Evolutionary conservation across 768 basidiomycete species (phyloP).

Genomic region (Paxillus rubicundulus): DNA sequence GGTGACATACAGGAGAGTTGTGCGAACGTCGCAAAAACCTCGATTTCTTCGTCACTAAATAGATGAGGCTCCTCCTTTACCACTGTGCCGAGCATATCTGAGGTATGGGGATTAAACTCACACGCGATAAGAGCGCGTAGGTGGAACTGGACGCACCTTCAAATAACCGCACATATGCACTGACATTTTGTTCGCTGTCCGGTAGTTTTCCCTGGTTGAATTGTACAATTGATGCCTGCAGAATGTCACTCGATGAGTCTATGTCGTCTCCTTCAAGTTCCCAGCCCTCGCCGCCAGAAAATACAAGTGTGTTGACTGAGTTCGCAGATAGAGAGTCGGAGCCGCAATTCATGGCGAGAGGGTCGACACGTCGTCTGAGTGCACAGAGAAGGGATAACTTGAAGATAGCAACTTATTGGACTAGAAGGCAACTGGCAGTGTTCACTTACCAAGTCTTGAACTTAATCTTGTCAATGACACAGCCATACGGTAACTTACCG

Average conservation of each 20-base stretch:
- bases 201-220: constrained; percentile 1
- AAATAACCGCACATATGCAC: constrained; percentile 28
- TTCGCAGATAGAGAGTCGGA: constrained; percentile 11
- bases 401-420: no score
- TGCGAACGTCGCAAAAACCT: constrained; percentile 41
- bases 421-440: no score
- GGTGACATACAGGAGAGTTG: constrained; percentile 48
- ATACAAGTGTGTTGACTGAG: constrained; percentile 27
- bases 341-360: constrained; percentile 5
- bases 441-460: no score
- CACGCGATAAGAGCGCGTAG: not conserved
- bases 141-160: constrained; percentile 27
- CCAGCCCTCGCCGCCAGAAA: constrained; percentile 28
- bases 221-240: constrained; percentile 3
- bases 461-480: no score
- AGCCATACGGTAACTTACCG: no score
- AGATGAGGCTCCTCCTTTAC: constrained; percentile 49
- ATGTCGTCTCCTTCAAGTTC: constrained; percentile 9
- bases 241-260: not conserved
- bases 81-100: constrained; percentile 59
- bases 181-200: constrained; percentile 13
- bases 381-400: no score
- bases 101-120: not conserved
- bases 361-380: not conserved
- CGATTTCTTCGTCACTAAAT: constrained; percentile 48